Evolutionary conservation across 352 stramenopile species (phyloP), one percentile per base, ranked within the genome.

Genomic region (Phytophthora rubi): DNA sequence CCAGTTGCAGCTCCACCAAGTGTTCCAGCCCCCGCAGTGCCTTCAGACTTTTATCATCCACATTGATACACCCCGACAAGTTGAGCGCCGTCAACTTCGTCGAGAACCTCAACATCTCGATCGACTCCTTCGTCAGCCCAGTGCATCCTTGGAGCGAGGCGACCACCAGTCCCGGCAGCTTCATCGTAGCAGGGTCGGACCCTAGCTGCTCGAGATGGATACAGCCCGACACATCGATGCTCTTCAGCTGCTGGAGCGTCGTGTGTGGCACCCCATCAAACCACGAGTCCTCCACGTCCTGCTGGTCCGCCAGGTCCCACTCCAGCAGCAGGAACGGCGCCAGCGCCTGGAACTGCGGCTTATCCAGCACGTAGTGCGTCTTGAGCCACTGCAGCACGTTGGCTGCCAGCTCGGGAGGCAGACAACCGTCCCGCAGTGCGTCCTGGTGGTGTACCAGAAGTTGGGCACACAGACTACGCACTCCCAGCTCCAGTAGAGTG

Each of bases 251-350:
- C 53, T 83, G 75, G 21, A 88, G 48, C 4, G 77, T 78, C 15
- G 61, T 66, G 6, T 69, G 59, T 2, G 81, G 72, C 6, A 92
- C 65, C 7, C 74, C 73, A 51, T 91, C 73, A 37, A 95, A 93
- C 87, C 87, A 95, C 53, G 82, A 76, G 49, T 85, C 80, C 13
- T 88, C 63, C 0, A 93, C 75, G 8, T 93, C 74, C 10, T 79
- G 23, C 39, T 78, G 71, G n/a, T 76, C 69, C 10, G 62, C 59
- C 30, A 93, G 65, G 45, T 83, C 67, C 87, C 87, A 95, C 48
- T 91, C 78, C 26, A 90, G 71, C 33, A 81, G 61, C 13, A 93
- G 66, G 47, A 79, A 83, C n/a, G 78, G 82, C 3, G 66, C 66
- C 6, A 95, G 64, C 2, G 71, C 64, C 15, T 79, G 82, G 56